Percentiles rank a stretch among this genome's conserved stretches.
phyloP scores from a whole-genome alignment of 202 grass and related monocot genomes.

The Cymbopogon flexuosus region DNA sequence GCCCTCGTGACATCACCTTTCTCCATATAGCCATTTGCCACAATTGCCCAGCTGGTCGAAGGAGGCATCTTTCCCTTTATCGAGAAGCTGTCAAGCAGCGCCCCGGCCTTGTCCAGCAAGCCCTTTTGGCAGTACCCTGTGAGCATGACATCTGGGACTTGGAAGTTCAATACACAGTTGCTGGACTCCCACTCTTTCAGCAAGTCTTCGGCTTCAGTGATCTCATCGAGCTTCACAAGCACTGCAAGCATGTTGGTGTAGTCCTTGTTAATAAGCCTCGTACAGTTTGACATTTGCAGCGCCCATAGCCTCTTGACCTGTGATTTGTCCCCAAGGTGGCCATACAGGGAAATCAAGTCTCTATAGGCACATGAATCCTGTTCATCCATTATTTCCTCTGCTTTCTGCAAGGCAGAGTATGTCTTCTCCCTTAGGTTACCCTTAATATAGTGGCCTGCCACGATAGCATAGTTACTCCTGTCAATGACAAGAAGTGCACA shows the following conservation, averaged over 20 bases:
- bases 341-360: constrained; percentile 61
- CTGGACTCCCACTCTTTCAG: constrained; percentile 77
- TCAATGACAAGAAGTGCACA: constrained; percentile 63
- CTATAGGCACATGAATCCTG: constrained; percentile 43
- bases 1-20: constrained; percentile 40
- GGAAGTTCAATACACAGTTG: constrained; percentile 44
- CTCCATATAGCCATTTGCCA: constrained; percentile 54
- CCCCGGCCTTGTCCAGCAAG: constrained; percentile 64
- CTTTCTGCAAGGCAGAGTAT: constrained; percentile 61
- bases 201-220: constrained; percentile 65
- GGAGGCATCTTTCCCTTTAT: constrained; percentile 62
- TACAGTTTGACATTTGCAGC: constrained; percentile 61
- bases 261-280: constrained; percentile 55
- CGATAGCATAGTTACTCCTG: constrained; percentile 63
- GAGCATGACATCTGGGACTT: constrained; percentile 66
- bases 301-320: constrained; percentile 67
- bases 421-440: constrained; percentile 45
- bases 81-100: constrained; percentile 44
- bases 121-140: constrained; percentile 48
- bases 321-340: constrained; percentile 52
- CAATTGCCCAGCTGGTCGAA: constrained; percentile 60
- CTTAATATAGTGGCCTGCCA: constrained; percentile 68
- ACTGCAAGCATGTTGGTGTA: constrained; percentile 58
- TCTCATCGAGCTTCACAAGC: constrained; percentile 55
- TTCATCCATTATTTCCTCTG: constrained; percentile 56